Base-by-base conservation (phyloP, 1,284 basidiomycete genomes). In the Cutaneotrichosporon sp. region DNA sequence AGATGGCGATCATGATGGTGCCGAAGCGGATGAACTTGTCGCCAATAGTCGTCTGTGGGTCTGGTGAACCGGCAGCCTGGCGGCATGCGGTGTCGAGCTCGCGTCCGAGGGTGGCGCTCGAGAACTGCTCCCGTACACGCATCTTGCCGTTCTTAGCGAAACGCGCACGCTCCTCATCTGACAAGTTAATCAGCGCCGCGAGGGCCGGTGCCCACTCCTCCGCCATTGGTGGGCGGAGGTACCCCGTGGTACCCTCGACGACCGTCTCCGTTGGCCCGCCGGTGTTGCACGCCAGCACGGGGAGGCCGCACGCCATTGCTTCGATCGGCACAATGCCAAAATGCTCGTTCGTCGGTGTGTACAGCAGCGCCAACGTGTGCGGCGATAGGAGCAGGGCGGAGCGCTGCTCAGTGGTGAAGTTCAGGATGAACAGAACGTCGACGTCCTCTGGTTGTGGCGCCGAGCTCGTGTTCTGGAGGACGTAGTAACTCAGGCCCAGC, bases 271-370 rank as follows among this genome's bases (percentile, higher is more conserved):
- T 90, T 1, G 97, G 96, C 0, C 96, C 96, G 38, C 97, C 96
- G 58, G 86, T 90, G 77, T 94, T 84, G 70, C 90, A 91, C 0
- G 94, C 94, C 7, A 99, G 80, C 0, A 99, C 90, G 0, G 94
- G 93, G 0, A 98, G 77, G 1, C 92, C 91, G 66, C 90, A 94
- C 2, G 89, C 86, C 93, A 98, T 97, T 0, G 88, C 95, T 78
- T 99, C 97, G 6, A 98, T 86, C 0, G 96, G 96, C 0, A 91
- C 95, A 71, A 99, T 98, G 2, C 96, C 96, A 76, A 99, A 97
- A 79, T 99, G 96, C 76, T 99, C 96, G 78, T 97, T 95, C 2
- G 86, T 84, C 0, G 97, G 96, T 0, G 97, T 99, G 79, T 99
- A 99, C 4, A 98, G 84, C 0, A 99, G 83, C 0, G 86, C 89